Percentiles rank a stretch among this genome's conserved stretches.
Evolutionary conservation across 2,329 filamentous ascomycete genomes (phyloP).

Genomic region (Sporothrix humicola): DNA sequence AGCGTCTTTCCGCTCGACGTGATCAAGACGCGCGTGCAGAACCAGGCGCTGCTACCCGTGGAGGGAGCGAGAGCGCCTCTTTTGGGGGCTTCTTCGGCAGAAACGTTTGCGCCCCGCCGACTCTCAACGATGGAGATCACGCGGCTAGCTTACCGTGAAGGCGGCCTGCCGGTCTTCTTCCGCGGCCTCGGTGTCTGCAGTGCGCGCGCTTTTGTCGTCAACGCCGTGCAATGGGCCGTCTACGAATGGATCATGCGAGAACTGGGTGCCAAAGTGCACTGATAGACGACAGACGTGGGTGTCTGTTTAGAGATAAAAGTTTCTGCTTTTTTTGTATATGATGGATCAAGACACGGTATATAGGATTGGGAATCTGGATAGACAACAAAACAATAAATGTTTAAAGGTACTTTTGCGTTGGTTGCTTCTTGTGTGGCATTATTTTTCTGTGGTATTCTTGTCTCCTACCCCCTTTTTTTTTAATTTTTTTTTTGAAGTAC

Average conservation of each 20-base stretch:
- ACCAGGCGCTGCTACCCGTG: conserved; percentile 56
- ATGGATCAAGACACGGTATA: not conserved
- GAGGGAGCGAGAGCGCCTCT: conserved; percentile 42
- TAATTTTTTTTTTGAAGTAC: not conserved
- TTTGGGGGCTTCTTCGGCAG: conserved; percentile 40
- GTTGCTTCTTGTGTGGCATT: not conserved
- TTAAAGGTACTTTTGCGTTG: not conserved
- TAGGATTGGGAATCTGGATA: not conserved
- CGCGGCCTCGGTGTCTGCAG: conserved; percentile 81
- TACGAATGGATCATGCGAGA: conserved; percentile 86
- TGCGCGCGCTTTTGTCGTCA: conserved; percentile 85
- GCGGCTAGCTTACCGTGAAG: conserved; percentile 67
- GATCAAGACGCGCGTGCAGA: conserved; percentile 90
- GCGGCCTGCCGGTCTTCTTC: conserved; percentile 70
- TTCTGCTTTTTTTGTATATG: not conserved
- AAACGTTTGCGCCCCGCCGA: not conserved
- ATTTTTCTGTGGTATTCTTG: not conserved
- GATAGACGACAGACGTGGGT: not conserved
- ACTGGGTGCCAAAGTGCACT: conserved; percentile 45
- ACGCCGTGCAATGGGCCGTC: conserved; percentile 89
- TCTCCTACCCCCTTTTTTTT: no score
- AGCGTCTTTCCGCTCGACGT: conserved; percentile 92
- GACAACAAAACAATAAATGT: not conserved
- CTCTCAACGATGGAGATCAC: conserved; percentile 68
- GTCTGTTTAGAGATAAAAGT: not conserved